Evolutionary conservation across 1,284 basidiomycete species (phyloP).

Genomic region (Sporisorium graminicola): DNA sequence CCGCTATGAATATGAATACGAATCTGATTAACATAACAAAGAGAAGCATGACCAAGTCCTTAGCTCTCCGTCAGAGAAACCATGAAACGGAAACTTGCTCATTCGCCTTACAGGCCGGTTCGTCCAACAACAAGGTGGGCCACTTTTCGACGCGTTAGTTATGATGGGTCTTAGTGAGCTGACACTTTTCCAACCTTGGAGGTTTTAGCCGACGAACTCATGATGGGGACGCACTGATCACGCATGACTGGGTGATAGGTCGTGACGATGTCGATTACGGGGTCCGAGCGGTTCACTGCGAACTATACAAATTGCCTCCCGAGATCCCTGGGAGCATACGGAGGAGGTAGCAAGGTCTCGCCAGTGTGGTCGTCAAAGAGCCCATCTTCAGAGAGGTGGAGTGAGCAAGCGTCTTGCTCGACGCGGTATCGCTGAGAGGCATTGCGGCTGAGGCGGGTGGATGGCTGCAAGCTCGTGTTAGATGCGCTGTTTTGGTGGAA

Average conservation of each 20-base stretch:
- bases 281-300: slow-evolving; percentile 2
- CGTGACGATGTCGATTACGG: neutral
- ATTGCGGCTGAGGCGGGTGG: slow-evolving; percentile 6
- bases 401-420: slow-evolving; percentile 37
- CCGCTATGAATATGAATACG: no score
- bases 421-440: slow-evolving; percentile 22
- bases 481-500: neutral
- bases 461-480: neutral
- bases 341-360: slow-evolving; percentile 40
- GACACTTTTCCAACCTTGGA: no score
- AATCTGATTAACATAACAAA: no score
- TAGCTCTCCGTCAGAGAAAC: no score
- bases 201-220: no score
- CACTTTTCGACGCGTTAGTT: no score
- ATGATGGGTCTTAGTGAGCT: no score
- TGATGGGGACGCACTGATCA: no score
- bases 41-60: no score
- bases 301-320: slow-evolving; percentile 30
- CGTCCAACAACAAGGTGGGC: no score
- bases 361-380: slow-evolving; percentile 34
- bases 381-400: slow-evolving; percentile 36
- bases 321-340: slow-evolving; percentile 29
- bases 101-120: no score
- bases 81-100: no score
- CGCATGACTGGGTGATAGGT: neutral